Base-by-base conservation (phyloP, 2,329 filamentous ascomycete species). In the Coniochaeta ligniaria region DNA sequence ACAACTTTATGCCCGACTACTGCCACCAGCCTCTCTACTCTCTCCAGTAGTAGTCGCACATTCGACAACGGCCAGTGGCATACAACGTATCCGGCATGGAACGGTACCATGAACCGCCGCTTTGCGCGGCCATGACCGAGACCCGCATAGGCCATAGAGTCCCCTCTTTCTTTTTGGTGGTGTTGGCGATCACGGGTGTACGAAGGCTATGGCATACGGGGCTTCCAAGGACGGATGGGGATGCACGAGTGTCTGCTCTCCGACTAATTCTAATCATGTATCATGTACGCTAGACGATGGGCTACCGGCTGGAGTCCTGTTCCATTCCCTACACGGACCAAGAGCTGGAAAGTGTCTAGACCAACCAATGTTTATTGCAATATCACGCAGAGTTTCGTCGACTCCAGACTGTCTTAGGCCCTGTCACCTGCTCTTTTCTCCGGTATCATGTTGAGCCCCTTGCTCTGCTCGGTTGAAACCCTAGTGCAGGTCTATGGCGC, bases 61-160 rank as follows among this genome's bases (percentile, higher is more conserved):
- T 70, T 74, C 45, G 77, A 80, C 60, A 64, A 80, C 59, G 78
- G 78, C 20, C 68, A 68, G 57, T 80, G 78, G 79, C 76, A 78
- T 61, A 78, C 78, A 3, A 72, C 72, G 0, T 80, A 80, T 59
- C 76, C 76, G 2, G 50, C 75, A 0, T 78, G 75, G 75, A 80
- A 78, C 62, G 72, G 67, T 58, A 78, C 77, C n/a, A 24, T 57
- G 54, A 36, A 17, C 6, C 35, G 35, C 54, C 54, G 54, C 12
- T 57, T 24, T 17, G 22, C 24, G 26, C 47, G 47, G 12, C 6
- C 47, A n/a, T 52, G 26, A 52, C 26, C 26, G 26, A 52, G 14
- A n/a, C 5, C n/a, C 14, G 6, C 47, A 17, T 28, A 7, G 14
- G 12, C 3, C 47, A 31, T 7, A 26, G 47, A 28, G 45, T 50